phyloP scores from a whole-genome alignment of 345 rosid species.

The Salix dunnii region DNA sequence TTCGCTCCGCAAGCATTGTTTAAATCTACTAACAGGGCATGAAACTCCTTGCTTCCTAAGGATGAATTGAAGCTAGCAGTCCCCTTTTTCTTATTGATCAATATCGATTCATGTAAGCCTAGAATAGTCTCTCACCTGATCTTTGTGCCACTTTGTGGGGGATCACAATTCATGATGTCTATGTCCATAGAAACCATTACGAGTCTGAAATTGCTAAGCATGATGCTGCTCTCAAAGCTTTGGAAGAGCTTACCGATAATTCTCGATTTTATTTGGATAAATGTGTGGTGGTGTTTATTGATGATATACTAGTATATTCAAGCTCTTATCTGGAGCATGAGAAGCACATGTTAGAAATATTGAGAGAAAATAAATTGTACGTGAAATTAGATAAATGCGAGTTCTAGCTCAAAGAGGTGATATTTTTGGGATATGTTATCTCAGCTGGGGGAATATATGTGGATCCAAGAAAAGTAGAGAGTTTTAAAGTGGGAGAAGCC shows the following conservation, averaged over 20 bases:
- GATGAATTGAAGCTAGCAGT: conserved; percentile 92
- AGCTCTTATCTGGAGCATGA: no score
- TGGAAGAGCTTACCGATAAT: conserved; percentile 91
- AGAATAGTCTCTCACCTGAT: conserved; percentile 56
- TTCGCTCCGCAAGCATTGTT: conserved; percentile 65
- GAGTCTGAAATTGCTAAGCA: conserved; percentile 95
- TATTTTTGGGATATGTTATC: no score
- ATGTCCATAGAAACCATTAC: conserved; percentile 39
- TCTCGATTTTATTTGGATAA: conserved; percentile 22
- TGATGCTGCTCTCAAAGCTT: conserved; percentile 87
- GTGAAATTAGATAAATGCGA: no score
- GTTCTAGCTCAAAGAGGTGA: no score
- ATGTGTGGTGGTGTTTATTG: no score
- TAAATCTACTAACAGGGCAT: conserved; percentile 84
- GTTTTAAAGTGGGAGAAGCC: no score
- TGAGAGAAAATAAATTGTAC: no score
- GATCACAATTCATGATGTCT: conserved; percentile 89
- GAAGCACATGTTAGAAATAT: no score
- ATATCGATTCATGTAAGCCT: conserved; percentile 86
- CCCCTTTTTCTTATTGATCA: conserved; percentile 94
- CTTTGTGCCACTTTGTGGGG: conserved; percentile 98
- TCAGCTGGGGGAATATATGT: no score
- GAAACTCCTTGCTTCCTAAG: conserved; percentile 88
- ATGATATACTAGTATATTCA: no score
- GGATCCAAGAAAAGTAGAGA: no score